Evolutionary conservation across 257 asterid species (phyloP), one percentile per base, ranked within the genome.

Genomic region (Salvia miltiorrhiza): DNA sequence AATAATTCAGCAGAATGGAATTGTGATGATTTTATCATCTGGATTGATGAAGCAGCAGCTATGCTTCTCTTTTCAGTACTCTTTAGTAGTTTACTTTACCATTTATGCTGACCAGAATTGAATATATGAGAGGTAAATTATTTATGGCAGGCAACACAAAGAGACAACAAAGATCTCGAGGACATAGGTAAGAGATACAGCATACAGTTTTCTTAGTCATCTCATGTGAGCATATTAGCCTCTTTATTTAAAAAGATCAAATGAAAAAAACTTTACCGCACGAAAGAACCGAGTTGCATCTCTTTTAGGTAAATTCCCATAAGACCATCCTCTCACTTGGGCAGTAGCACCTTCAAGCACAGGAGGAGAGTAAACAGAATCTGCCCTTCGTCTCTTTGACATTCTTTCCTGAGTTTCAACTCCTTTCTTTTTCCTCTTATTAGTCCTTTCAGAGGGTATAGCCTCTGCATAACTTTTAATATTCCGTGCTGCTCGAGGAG

Each of bases 401-500:
- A 81, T 56, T 75, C 92, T 89, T 37, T 94, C 99, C 76, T 82
- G 96, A 37, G 88, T 17, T 70, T 94, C 98, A 68, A 75, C 75
- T 52, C 86, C 99, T 69, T 85, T 92, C 81, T 87, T 91, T 78
- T 83, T 91, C 82, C 99, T 86, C 78, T 88, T 94, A 73, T 77
- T 87, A 76, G 75, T 53, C 77, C 77, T 85, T 73, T 83, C 96
- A 11, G 79, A 79, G 37, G 96, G 97, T 40, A 84, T 28, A 64
- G 84, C 83, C 87, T 94, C 99, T 7, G 97, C 97, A 68, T 94
- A 94, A 81, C 97, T 92, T 80, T 80, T 94, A 52, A 76, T 86
- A 82, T 89, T 91, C 47, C 99, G 82, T 54, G 99, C 99, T 77
- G 99, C 95, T 76, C 99, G 95, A 61, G 99, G 99, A 84, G 87